Evolutionary conservation across 495 filamentous ascomycete genomes (phyloP), one percentile per base, ranked within the genome.

Genomic region (Darksidea phi): DNA sequence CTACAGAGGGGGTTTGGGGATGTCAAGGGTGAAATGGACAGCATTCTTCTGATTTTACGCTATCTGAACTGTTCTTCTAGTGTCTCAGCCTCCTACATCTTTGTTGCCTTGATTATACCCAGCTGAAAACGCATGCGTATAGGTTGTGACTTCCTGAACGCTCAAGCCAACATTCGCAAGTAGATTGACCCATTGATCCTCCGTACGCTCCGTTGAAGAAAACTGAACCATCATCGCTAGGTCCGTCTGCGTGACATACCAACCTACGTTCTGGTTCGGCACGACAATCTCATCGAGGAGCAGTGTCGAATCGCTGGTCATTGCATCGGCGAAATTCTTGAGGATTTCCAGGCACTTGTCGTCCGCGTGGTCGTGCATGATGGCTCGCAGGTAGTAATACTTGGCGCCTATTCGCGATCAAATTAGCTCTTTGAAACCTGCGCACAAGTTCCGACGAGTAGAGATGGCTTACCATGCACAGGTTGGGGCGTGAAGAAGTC

Each of bases 221-320:
- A 46, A 46, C 20, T 13, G 11, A 7, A 20, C 21, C 57, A 61
- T 53, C 57, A 61, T 61, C 1, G 48, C 32, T 4, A 61, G 18
- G 32, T 61, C 57, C 4, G 36, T 42, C 36, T 61, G 57, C 49
- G 32, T 54, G 23, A 46, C 50, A 47, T 47, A 23, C 54, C 54
- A 57, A 11, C 2, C 26, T 11, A 57, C 42, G 17, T 41, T 41
- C 17, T 42, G 25, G 37, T 54, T 63, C 58, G 75, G 71, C 5
- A 81, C 53, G 5, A 80, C 73, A 64, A 77, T 75, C 38, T 81
- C 79, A 49, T 78, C 76, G 38, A 80, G 65, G 25, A 81, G 57
- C 13, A 81, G 60, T n/a, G 65, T 49, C 1, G 77, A 79, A 20
- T 76, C 71, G 13, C 54, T 7, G 0, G 57, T 68, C 72, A 80